A percentile compares a stretch with the other conserved stretches of the same genome.
Evolutionary conservation across 225 moss, liverwort and hornwort species (phyloP).

Genomic region (Sphagnum contortum): DNA sequence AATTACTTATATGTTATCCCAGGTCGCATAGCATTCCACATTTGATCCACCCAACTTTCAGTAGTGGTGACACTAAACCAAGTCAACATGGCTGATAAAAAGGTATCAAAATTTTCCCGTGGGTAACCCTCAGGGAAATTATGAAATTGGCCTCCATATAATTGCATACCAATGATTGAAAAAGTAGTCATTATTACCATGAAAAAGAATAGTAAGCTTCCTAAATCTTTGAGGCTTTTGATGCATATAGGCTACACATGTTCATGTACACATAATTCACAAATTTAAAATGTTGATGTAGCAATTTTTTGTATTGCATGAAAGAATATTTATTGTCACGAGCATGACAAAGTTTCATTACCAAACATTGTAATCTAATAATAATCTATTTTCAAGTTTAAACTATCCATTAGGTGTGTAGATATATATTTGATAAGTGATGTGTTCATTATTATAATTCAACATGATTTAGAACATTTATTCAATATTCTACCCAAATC

Average conservation of each 20-base stretch:
- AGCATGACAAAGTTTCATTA: too few relatives aligned
- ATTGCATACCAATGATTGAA: constrained; percentile 71
- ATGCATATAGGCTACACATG: constrained; percentile 45
- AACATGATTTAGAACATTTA: too few relatives aligned
- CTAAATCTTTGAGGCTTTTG: constrained; percentile 53
- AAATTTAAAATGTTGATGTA: background rate
- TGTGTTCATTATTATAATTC: too few relatives aligned
- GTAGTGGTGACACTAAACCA: constrained; percentile 80
- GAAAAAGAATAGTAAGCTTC: constrained; percentile 57
- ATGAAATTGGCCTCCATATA: constrained; percentile 52
- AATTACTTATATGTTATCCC: constrained; percentile 47
- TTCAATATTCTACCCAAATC: too few relatives aligned
- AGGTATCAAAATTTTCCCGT: constrained; percentile 69
- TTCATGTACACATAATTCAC: background rate
- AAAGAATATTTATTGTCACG: too few relatives aligned
- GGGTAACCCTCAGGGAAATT: constrained; percentile 49
- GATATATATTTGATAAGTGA: too few relatives aligned
- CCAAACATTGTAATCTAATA: too few relatives aligned
- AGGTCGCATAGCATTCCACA: constrained; percentile 83
- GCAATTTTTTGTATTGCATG: background rate
- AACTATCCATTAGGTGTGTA: too few relatives aligned
- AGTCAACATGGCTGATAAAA: constrained; percentile 34
- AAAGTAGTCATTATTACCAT: constrained; percentile 38
- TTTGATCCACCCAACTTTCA: constrained; percentile 79
- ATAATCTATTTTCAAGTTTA: too few relatives aligned